Percentiles rank a stretch among this genome's conserved stretches.
Evolutionary conservation across 495 filamentous ascomycete species (phyloP).

Genomic region (Penicillium alfredii): DNA sequence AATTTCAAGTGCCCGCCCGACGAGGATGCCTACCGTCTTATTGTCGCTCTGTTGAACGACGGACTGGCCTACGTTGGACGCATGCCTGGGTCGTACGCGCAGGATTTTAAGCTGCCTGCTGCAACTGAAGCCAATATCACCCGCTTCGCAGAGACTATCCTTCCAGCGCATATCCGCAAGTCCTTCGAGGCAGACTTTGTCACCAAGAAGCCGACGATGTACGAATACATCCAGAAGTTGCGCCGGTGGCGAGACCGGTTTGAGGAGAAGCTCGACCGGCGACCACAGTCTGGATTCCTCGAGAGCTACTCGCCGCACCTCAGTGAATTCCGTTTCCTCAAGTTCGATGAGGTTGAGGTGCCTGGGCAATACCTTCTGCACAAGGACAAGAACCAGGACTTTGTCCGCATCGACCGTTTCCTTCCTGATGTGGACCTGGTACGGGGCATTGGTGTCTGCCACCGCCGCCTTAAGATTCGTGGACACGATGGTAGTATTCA

Average conservation of each 20-base stretch:
- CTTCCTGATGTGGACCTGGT: conserved; percentile 89
- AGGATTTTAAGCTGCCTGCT: conserved; percentile 81
- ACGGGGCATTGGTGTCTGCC: conserved; percentile 78
- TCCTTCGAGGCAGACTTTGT: conserved; percentile 97
- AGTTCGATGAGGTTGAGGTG: conserved; percentile 97
- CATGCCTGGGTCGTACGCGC: conserved; percentile 75
- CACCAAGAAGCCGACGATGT: conserved; percentile 85
- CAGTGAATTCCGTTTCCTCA: conserved; percentile 93
- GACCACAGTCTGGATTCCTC: conserved; percentile 60
- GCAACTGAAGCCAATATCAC: conserved; percentile 95
- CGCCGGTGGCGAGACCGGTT: conserved; percentile 96
- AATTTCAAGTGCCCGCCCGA: conserved; percentile 98
- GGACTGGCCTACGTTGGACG: conserved; percentile 82
- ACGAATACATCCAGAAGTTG: conserved; percentile 94
- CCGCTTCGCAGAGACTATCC: conserved; percentile 91
- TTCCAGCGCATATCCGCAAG: conserved; percentile 85
- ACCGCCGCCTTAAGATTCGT: conserved; percentile 88
- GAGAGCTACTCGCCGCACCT: conserved; percentile 82
- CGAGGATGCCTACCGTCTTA: conserved; percentile 96
- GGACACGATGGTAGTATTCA: conserved; percentile 97
- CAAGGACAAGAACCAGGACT: conserved; percentile 97
- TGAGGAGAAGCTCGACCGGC: conserved; percentile 94
- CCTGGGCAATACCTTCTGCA: conserved; percentile 95
- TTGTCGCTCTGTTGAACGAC: conserved; percentile 93
- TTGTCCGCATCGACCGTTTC: conserved; percentile 94